phyloP scores from a whole-genome alignment of 768 basidiomycete genomes.

The Rhodocollybia butyracea region DNA sequence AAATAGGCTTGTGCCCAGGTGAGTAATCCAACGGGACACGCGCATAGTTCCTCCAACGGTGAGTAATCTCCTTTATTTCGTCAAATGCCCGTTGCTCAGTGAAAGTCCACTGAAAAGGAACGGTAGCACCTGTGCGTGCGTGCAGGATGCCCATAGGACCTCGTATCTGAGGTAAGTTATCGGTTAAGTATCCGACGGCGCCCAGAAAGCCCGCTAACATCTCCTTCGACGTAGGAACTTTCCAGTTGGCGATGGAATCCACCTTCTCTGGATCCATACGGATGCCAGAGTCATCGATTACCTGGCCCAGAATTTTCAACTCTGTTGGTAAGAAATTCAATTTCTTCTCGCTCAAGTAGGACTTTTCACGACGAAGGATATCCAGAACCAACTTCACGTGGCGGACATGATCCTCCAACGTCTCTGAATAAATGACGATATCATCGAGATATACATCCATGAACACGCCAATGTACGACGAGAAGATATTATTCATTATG shows the following conservation, averaged over 20 bases:
- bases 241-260: slow-evolving; percentile 30
- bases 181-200: slow-evolving; percentile 26
- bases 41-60: slow-evolving; percentile 1
- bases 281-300: slow-evolving; percentile 36
- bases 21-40: slow-evolving; percentile 12
- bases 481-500: slow-evolving; percentile 41
- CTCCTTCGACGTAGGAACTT: slow-evolving; percentile 28
- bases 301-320: slow-evolving; percentile 29
- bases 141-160: slow-evolving; percentile 36
- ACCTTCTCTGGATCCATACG: slow-evolving; percentile 44
- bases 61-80: slow-evolving; percentile 24
- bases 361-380: slow-evolving; percentile 26
- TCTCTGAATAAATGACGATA: slow-evolving; percentile 31
- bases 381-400: slow-evolving; percentile 30
- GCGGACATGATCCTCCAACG: slow-evolving; percentile 28
- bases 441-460: too few species aligned
- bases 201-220: slow-evolving; percentile 32
- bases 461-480: slow-evolving; percentile 31
- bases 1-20: neutral
- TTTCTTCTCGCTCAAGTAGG: slow-evolving; percentile 39
- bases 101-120: slow-evolving; percentile 23
- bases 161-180: slow-evolving; percentile 26
- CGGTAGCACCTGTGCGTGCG: slow-evolving; percentile 18
- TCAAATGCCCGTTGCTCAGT: slow-evolving; percentile 33
- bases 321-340: too few species aligned